Evolutionary conservation across 768 basidiomycete genomes (phyloP).

Genomic region (Tylopilus rubrobrunneus): DNA sequence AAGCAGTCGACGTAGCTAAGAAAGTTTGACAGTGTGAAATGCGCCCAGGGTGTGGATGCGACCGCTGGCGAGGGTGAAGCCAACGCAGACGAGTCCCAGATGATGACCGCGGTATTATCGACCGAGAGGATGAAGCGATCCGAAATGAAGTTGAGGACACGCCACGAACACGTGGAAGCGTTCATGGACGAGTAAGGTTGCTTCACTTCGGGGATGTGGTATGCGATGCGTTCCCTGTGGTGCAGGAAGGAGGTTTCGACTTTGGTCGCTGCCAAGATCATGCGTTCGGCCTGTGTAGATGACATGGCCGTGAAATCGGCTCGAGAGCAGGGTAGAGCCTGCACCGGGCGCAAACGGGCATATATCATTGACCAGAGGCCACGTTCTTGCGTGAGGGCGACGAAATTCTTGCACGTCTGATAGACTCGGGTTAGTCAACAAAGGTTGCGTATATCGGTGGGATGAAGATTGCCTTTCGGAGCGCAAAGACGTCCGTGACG

Average conservation of each 20-base stretch:
- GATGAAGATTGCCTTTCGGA: slow-evolving; percentile 10
- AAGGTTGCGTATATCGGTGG: not conserved
- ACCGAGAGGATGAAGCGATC: slow-evolving; percentile 21
- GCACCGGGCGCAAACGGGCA: slow-evolving; percentile 3
- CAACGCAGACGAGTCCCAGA: slow-evolving; percentile 15
- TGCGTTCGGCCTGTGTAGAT: slow-evolving; percentile 9
- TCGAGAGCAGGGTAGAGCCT: slow-evolving; percentile 15
- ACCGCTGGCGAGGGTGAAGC: not conserved
- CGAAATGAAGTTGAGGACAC: slow-evolving; percentile 16
- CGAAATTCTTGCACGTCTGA: slow-evolving; percentile 27
- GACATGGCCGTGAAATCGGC: slow-evolving; percentile 12
- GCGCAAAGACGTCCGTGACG: slow-evolving; percentile 13
- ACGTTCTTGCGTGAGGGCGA: slow-evolving; percentile 13
- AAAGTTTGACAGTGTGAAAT: not conserved
- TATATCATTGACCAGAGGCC: slow-evolving; percentile 20
- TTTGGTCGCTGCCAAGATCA: slow-evolving; percentile 9
- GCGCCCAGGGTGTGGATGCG: slow-evolving; percentile 8
- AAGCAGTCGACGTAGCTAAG: too few relatives aligned
- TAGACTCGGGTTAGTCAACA: not conserved
- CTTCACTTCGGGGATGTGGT: not conserved
- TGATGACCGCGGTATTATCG: not conserved
- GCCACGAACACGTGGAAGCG: slow-evolving; percentile 2
- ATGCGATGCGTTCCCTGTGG: slow-evolving; percentile 1
- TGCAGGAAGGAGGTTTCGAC: slow-evolving; percentile 17
- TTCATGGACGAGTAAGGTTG: not conserved